These are phyloP conservation scores for Stephanodiscus triporus DNA, from an alignment of 108 stramenopile genomes.

Conservation along the genomic window DNA sequence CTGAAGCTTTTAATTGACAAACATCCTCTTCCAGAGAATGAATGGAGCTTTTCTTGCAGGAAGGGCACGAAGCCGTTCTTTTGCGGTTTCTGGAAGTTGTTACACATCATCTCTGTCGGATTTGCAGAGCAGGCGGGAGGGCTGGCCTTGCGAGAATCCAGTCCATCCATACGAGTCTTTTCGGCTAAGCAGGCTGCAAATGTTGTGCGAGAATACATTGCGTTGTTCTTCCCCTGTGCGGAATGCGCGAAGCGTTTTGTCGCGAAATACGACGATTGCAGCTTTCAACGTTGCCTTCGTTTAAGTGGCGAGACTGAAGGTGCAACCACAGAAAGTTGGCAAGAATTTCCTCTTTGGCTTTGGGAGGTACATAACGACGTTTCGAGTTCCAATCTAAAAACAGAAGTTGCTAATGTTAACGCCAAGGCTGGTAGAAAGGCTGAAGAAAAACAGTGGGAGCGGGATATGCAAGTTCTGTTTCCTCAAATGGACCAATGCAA, in stretches of 20 bases:
- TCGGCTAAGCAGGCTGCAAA: slow-evolving; percentile 26
- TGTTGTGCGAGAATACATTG: slow-evolving; percentile 48
- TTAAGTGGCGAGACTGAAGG: slow-evolving; percentile 18
- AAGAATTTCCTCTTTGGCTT: slow-evolving; percentile 36
- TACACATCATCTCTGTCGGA: slow-evolving; percentile 53
- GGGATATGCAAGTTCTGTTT: slow-evolving; percentile 33
- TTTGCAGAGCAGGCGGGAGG: slow-evolving; percentile 54
- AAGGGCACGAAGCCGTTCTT: slow-evolving; percentile 11
- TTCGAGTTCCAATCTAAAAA: slow-evolving; percentile 24
- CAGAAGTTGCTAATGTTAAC: slow-evolving; percentile 10
- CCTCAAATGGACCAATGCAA: slow-evolving; percentile 41
- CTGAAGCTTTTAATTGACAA: slow-evolving; percentile 26
- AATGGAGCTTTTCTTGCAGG: slow-evolving; percentile 35
- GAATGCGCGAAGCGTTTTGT: slow-evolving; percentile 27
- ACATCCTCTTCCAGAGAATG: slow-evolving; percentile 26
- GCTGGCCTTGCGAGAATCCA: slow-evolving; percentile 34
- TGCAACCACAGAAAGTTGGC: slow-evolving; percentile 28
- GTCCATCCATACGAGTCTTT: slow-evolving; percentile 35
- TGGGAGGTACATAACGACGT: slow-evolving; percentile 45
- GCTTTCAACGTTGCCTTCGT: slow-evolving; percentile 31
- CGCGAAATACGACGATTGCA: slow-evolving; percentile 35
- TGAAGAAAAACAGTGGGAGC: slow-evolving; percentile 22
- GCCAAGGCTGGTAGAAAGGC: slow-evolving; percentile 12
- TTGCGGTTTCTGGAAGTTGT: slow-evolving; percentile 60
- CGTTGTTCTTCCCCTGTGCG: slow-evolving; percentile 37